Evolutionary conservation across 495 filamentous ascomycete species (phyloP).

Genomic region (Terfezia boudieri): DNA sequence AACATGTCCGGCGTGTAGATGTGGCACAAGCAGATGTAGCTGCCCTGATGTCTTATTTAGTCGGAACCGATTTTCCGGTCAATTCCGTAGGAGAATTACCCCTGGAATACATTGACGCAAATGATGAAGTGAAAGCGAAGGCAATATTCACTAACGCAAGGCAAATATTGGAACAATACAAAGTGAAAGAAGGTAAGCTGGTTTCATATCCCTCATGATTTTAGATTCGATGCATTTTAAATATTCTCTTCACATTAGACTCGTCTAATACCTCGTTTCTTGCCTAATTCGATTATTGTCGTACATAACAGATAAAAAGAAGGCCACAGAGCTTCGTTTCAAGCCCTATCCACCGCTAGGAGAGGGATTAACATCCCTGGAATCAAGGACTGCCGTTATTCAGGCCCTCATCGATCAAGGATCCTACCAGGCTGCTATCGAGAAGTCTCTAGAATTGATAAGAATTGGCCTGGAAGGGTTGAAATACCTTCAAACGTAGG

Average conservation of each 20-base stretch:
- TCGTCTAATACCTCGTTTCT: too few relatives aligned
- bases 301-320: conserved; percentile 37
- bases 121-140: conserved; percentile 53
- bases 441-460: conserved; percentile 50
- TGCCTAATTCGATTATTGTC: too few relatives aligned
- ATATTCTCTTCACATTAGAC: too few relatives aligned
- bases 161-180: conserved; percentile 90
- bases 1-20: conserved; percentile 63
- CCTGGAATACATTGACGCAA: conserved; percentile 52
- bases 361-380: conserved; percentile 37
- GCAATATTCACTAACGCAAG: conserved; percentile 69
- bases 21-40: conserved; percentile 90
- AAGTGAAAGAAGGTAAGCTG: conserved; percentile 49
- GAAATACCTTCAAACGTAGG: conserved; percentile 71
- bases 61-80: conserved; percentile 72
- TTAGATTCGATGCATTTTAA: background rate
- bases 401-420: conserved; percentile 41
- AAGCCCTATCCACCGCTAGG: conserved; percentile 42
- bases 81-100: conserved; percentile 94
- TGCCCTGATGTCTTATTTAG: conserved; percentile 89
- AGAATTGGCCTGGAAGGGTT: conserved; percentile 60
- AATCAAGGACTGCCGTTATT: conserved; percentile 46
- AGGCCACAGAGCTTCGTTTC: conserved; percentile 49
- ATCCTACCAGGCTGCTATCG: conserved; percentile 50
- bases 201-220: background rate